Conservation (phyloP, 169 alveolate species). For the Plasmodium yoelii region DNA sequence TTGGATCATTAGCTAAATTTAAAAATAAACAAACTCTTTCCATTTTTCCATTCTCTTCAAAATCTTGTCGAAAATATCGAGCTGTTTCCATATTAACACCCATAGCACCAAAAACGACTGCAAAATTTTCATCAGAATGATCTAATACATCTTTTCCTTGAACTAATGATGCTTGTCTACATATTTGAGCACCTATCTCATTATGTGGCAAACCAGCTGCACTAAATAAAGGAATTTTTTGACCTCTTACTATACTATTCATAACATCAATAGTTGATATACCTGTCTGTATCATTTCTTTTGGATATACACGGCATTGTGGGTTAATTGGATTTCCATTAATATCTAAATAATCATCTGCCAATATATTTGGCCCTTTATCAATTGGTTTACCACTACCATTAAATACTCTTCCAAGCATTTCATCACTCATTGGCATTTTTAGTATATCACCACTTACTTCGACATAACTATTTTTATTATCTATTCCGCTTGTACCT, state of each 20-base stretch:
- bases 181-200: conserved; percentile 99
- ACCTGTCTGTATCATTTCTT: conserved; percentile 99
- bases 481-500: conserved; percentile 99
- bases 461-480: conserved; percentile 96
- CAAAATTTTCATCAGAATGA: conserved; percentile 99
- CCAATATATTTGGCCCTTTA: conserved; percentile 98
- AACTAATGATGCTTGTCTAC: conserved; percentile 99
- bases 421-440: conserved; percentile 99
- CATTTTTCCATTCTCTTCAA: conserved; percentile 99
- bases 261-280: conserved; percentile 99
- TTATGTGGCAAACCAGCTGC: conserved; percentile 99
- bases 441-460: conserved; percentile 98
- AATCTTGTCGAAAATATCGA: conserved; percentile 98
- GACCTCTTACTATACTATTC: conserved; percentile 99
- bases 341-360: conserved; percentile 97
- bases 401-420: conserved; percentile 99
- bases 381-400: conserved; percentile 99
- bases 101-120: conserved; percentile 99
- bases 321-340: conserved; percentile 99
- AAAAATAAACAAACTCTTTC: conserved; percentile 98
- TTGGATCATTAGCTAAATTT: conserved; percentile 99
- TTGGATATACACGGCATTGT: conserved; percentile 98
- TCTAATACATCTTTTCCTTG: conserved; percentile 98
- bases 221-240: conserved; percentile 99
- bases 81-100: conserved; percentile 99